Evolutionary conservation across 164 flowering plant genomes (phyloP), one percentile per base, ranked within the genome.

Genomic region (Macadamia integrifolia): DNA sequence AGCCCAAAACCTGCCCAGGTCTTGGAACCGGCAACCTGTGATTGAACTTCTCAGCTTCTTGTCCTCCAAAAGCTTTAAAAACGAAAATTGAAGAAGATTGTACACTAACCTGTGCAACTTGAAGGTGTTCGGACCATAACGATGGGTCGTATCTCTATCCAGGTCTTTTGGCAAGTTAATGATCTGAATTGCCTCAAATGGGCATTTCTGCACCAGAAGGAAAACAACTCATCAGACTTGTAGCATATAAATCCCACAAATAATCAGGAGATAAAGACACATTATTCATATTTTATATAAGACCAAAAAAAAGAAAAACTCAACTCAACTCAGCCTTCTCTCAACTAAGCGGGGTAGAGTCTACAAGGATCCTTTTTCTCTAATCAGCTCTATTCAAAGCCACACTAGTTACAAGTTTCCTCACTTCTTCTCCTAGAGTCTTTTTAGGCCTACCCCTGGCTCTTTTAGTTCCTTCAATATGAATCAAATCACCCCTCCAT

Each of bases 1-100:
- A 79, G 29, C 99, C 99, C 63, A 95, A 89, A 67, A 95, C 99
- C 77, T 95, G 99, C 31, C 99, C 98, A 6, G 99, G 99, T 75
- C 98, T 86, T 52, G 99, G 98, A 43, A 92, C 95, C 40, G 99
- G 99, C 55, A 95, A 83, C 88, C 99, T 94, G 85, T 43, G 74
- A 69, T 44, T 35, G 48, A 46, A 67, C 44, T 32, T 65, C 46
- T 57, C 68, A 13, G 14, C 50, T 17, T 52, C 56, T 55, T 17
- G 46, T 7, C 12, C 42, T 48, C 63, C 14, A 53, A 3, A n/a
- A 75, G 56, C 44, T 60, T 35, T 35, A 35, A 35, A 35, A 35
- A 35, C 5, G 40, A 35, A 35, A 35, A 35, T 0, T 35, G 40
- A 35, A 35, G 40, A 48, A n/a, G 71, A n/a, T 0, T 7, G 57